Percentiles rank a stretch among this genome's conserved stretches.
phyloP scores from a whole-genome alignment of 148 eudicot genomes.

The Nepenthes mirabilis region DNA sequence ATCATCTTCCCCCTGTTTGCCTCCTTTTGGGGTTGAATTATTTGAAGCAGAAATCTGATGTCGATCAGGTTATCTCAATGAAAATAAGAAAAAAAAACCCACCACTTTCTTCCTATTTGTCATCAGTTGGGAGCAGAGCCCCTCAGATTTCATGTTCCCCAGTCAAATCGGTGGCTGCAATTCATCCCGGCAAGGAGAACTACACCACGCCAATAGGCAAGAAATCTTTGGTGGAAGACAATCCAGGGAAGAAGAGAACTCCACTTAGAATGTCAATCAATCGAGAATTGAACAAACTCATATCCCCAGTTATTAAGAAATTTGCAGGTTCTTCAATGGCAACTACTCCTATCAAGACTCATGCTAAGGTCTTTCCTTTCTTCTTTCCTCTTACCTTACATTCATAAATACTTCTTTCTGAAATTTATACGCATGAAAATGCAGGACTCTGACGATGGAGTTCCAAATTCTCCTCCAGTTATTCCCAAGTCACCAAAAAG shows the following conservation, averaged over 20 bases:
- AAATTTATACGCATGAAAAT: neutral
- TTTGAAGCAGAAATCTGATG: constrained; percentile 14
- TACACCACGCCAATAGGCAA: constrained; percentile 28
- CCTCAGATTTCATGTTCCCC: constrained; percentile 32
- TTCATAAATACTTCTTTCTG: constrained; percentile 1
- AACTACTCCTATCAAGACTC: neutral
- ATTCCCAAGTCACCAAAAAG: constrained; percentile 9
- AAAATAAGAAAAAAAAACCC: constrained; percentile 35
- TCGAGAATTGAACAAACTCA: neutral
- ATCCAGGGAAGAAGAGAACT: constrained; percentile 23
- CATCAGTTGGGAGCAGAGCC: constrained; percentile 19
- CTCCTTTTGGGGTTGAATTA: neutral
- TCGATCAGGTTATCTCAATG: constrained; percentile 16
- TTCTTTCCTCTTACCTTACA: neutral
- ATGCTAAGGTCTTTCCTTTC: constrained; percentile 2
- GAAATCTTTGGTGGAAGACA: constrained; percentile 18
- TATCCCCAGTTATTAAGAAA: constrained; percentile 5
- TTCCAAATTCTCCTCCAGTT: constrained; percentile 8
- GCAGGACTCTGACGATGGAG: constrained; percentile 10
- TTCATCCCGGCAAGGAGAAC: constrained; percentile 43
- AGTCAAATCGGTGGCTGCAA: constrained; percentile 19
- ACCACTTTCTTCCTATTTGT: constrained; percentile 33
- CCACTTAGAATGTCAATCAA: constrained; percentile 3
- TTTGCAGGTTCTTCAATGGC: neutral
- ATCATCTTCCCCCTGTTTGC: neutral